Conservation (phyloP, 78 protist genomes). For the Dictyostelium capitatum region DNA sequence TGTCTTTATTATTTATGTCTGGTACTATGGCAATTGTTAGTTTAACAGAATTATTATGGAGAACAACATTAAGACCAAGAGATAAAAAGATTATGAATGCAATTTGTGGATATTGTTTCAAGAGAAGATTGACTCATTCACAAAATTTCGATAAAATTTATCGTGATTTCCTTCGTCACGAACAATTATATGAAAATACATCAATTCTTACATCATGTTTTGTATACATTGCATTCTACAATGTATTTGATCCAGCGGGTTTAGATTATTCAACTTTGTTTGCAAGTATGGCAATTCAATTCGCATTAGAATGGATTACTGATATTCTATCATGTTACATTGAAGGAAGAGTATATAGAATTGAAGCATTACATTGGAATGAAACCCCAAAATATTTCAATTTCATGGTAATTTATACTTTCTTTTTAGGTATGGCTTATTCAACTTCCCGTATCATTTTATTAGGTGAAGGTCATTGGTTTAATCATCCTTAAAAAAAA, state of each 20-base stretch:
- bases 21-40: conserved; percentile 70
- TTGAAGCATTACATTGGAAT: conserved; percentile 31
- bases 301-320: conserved; percentile 59
- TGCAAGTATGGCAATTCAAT: conserved; percentile 74
- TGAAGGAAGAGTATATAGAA: conserved; percentile 48
- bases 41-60: conserved; percentile 44
- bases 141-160: conserved; percentile 55
- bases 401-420: conserved; percentile 56
- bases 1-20: conserved; percentile 60
- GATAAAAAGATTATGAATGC: conserved; percentile 76
- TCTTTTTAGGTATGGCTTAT: conserved; percentile 70
- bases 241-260: conserved; percentile 13
- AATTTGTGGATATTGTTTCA: conserved; percentile 72
- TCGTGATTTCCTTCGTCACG: conserved; percentile 66
- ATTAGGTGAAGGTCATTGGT: conserved; percentile 40
- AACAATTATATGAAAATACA: conserved; percentile 61
- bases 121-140: conserved; percentile 20
- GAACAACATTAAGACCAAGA: conserved; percentile 74
- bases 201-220: conserved; percentile 52
- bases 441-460: conserved; percentile 54
- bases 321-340: conserved; percentile 44
- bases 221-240: conserved; percentile 47
- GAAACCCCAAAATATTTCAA: conserved; percentile 44
- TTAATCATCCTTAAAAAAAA: conserved; percentile 1
- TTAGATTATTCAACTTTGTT: conserved; percentile 19